Evolutionary conservation across 331 rosid species (phyloP).

Genomic region (Pyracantha coccinea): DNA sequence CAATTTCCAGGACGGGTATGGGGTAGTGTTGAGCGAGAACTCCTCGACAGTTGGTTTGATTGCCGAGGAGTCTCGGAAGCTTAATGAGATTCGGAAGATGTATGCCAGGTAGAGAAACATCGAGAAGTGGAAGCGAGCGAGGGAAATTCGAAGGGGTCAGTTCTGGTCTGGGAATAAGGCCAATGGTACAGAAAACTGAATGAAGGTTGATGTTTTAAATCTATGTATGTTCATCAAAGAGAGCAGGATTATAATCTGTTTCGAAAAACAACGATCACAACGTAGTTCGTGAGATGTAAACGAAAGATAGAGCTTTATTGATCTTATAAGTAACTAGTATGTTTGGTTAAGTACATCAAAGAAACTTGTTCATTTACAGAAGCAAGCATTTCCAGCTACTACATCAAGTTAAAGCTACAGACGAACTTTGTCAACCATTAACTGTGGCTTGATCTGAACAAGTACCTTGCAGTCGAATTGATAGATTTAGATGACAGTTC

Average conservation of each 20-base stretch:
- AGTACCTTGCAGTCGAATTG: not conserved
- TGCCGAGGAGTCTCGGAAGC: slow-evolving; percentile 56
- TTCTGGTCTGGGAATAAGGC: slow-evolving; percentile 8
- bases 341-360: slow-evolving; percentile 1
- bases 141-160: slow-evolving; percentile 23
- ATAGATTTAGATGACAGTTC: slow-evolving; percentile 47
- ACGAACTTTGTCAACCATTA: not conserved
- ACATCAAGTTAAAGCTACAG: not conserved
- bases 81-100: slow-evolving; percentile 54
- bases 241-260: too few species aligned
- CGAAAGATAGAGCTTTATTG: not conserved
- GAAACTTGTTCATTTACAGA: slow-evolving; percentile 7
- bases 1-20: slow-evolving; percentile 75
- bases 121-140: slow-evolving; percentile 51
- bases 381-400: not conserved
- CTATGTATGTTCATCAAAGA: too few species aligned
- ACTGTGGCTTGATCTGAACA: not conserved
- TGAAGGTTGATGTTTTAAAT: too few species aligned
- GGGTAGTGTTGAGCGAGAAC: slow-evolving; percentile 47
- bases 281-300: not conserved
- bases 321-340: not conserved
- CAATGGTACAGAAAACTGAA: not conserved
- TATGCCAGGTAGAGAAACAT: slow-evolving; percentile 49
- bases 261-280: too few species aligned
- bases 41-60: slow-evolving; percentile 57